Conservation (phyloP, 192 early-diverging fungal species). For the Piromyces finnis region DNA sequence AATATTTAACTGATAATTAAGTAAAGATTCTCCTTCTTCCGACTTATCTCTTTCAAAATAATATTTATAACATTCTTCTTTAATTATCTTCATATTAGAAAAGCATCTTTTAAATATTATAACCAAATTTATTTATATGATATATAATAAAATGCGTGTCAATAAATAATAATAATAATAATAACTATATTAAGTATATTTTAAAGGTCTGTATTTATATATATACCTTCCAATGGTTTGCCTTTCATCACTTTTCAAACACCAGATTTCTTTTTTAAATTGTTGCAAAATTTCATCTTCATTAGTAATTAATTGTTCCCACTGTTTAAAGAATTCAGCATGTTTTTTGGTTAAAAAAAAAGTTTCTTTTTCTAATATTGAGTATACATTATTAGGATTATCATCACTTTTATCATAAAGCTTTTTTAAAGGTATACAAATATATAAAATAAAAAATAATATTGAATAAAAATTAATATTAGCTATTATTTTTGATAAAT, state of each 20-base stretch:
- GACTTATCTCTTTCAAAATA: not conserved
- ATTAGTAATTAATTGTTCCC: slow-evolving; percentile 52
- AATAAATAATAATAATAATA: too few species aligned
- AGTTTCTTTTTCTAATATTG: slow-evolving; percentile 40
- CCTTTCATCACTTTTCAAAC: slow-evolving; percentile 21
- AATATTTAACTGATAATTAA: slow-evolving; percentile 27
- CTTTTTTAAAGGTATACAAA: not conserved
- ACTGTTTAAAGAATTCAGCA: slow-evolving; percentile 53
- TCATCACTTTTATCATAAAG: slow-evolving; percentile 47
- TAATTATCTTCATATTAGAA: slow-evolving; percentile 5
- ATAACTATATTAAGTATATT: too few species aligned
- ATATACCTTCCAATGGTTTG: slow-evolving; percentile 12
- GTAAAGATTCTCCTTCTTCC: slow-evolving; percentile 3
- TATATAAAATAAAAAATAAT: not conserved
- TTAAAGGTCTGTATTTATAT: too few species aligned
- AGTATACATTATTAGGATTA: slow-evolving; percentile 29
- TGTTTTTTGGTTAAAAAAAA: slow-evolving; percentile 36
- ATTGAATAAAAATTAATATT: too few species aligned
- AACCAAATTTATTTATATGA: too few species aligned
- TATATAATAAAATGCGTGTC: too few species aligned
- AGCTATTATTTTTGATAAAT: too few species aligned
- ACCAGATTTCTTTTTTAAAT: slow-evolving; percentile 53
- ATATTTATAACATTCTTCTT: not conserved
- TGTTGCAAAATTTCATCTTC: slow-evolving; percentile 29
- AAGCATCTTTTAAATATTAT: too few species aligned